Evolutionary conservation across 768 basidiomycete genomes (phyloP), one percentile per base, ranked within the genome.

Genomic region (Pleurotus djamor): DNA sequence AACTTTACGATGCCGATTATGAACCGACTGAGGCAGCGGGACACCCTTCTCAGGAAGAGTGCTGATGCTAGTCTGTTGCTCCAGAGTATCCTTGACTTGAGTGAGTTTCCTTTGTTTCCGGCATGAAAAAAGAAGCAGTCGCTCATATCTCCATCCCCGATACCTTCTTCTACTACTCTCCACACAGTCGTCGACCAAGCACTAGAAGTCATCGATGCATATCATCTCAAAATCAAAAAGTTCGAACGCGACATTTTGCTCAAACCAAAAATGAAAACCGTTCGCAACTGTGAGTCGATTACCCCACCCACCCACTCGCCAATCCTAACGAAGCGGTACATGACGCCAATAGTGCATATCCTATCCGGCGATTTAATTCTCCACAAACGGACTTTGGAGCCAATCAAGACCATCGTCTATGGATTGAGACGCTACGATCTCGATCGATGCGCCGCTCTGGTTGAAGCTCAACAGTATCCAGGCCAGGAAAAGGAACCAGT

Each of bases 41-140:
- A 89, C 61, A 87, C 88, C 0, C 75, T 83, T 4, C 72, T 91
- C 4, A 78, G 88, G 34, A 79, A 76, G 47, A 83, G 85, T 0
- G 83, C 83, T 28, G 91, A 92, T 64, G 77, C 86, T 4, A 87
- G 86, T 9, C 71, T 93, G 10, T 75, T 93, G 6, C 79, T 92
- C 2, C 84, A 92, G 67, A 82, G 82, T 36, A 64, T 93, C 21
- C 72, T 93, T 43, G 91, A 92, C 68, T 75, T 79, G 28, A 71
- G 82, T 82, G 57, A 28, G 75, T 69, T 21, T 12, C 16, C 48
- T 10, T 48, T 4, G 57, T 37, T 38, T 21, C 45, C 32, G 13
- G 10, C 51, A n/a, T 8, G 10, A 38, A 10, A 43, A 33, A 32
- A 16, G 35, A 21, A 4, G 38, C 38, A 28, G 21, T 28, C 21